phyloP scores from a whole-genome alignment of 257 asterid species.

The Petrea volubilis region DNA sequence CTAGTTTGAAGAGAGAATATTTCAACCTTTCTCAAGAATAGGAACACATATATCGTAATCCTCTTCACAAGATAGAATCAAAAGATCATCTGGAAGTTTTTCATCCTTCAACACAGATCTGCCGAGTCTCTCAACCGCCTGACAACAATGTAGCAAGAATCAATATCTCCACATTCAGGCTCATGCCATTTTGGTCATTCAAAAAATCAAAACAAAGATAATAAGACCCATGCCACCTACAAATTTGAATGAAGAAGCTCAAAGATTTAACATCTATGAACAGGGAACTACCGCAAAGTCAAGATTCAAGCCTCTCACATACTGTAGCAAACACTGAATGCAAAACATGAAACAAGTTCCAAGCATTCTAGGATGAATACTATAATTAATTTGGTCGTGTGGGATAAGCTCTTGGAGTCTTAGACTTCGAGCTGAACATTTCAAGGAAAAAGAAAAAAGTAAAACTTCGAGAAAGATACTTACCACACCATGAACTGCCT shows the following conservation, averaged over 20 bases:
- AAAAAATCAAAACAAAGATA: neutral
- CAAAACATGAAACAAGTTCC: no score
- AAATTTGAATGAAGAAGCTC: neutral
- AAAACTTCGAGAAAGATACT: slow-evolving; percentile 21
- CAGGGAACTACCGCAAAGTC: no score
- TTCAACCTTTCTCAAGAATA: slow-evolving; percentile 83
- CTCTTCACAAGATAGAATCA: slow-evolving; percentile 92
- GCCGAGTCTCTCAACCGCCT: slow-evolving; percentile 92
- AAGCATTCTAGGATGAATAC: no score
- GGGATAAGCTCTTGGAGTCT: no score
- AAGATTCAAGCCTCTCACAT: no score
- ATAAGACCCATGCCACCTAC: no score
- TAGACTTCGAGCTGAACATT: neutral
- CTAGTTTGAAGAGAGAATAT: slow-evolving; percentile 5
- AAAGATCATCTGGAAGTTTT: slow-evolving; percentile 61
- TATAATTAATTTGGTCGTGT: no score
- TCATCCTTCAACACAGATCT: slow-evolving; percentile 63
- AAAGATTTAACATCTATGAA: neutral
- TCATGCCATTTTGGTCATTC: neutral
- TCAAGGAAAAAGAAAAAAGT: slow-evolving; percentile 10
- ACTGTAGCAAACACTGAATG: no score
- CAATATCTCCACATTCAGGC: neutral
- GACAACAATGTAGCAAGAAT: slow-evolving; percentile 28
- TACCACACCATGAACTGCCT: slow-evolving; percentile 90
- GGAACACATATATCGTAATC: slow-evolving; percentile 81